Evolutionary conservation across 108 stramenopile species (phyloP).

Genomic region (Stephanodiscus triporus): DNA sequence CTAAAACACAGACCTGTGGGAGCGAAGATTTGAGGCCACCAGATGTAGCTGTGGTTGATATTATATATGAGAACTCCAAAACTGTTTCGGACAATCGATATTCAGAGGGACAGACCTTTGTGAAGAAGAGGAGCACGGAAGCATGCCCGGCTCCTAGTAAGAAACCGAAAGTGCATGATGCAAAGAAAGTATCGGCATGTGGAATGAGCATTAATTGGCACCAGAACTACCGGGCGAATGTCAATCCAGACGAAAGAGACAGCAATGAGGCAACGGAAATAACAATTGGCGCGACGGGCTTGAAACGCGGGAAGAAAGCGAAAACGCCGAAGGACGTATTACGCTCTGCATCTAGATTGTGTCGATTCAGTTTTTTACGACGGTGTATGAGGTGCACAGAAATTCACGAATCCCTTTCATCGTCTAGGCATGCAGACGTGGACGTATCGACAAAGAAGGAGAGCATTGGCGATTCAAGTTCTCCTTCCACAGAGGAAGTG

Average conservation of each 20-base stretch:
- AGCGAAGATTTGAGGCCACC: slow-evolving; percentile 31
- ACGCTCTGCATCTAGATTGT: slow-evolving; percentile 61
- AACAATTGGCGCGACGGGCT: slow-evolving; percentile 79
- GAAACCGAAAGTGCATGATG: not conserved
- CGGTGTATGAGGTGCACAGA: slow-evolving; percentile 23
- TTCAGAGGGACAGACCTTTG: slow-evolving; percentile 2
- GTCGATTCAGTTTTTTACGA: slow-evolving; percentile 48
- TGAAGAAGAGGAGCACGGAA: slow-evolving; percentile 10
- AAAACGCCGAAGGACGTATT: slow-evolving; percentile 56
- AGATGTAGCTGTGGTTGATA: slow-evolving; percentile 50
- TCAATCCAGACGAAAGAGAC: not conserved
- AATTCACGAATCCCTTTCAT: not conserved
- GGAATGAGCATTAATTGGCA: slow-evolving; percentile 72
- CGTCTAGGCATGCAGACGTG: not conserved
- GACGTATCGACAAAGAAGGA: not conserved
- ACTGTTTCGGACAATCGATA: slow-evolving; percentile 34
- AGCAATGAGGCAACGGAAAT: slow-evolving; percentile 49
- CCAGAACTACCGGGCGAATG: slow-evolving; percentile 13
- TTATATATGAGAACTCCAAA: slow-evolving; percentile 38
- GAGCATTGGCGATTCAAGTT: not conserved
- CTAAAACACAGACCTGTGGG: not conserved
- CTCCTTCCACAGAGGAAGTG: not conserved
- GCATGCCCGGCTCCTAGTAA: not conserved
- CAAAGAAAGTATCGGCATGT: slow-evolving; percentile 43
- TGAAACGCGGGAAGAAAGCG: slow-evolving; percentile 80